These are phyloP conservation scores for Monosporascus cannonballus DNA, from an alignment of 2,329 filamentous ascomycete species.

Conservation along the genomic window DNA sequence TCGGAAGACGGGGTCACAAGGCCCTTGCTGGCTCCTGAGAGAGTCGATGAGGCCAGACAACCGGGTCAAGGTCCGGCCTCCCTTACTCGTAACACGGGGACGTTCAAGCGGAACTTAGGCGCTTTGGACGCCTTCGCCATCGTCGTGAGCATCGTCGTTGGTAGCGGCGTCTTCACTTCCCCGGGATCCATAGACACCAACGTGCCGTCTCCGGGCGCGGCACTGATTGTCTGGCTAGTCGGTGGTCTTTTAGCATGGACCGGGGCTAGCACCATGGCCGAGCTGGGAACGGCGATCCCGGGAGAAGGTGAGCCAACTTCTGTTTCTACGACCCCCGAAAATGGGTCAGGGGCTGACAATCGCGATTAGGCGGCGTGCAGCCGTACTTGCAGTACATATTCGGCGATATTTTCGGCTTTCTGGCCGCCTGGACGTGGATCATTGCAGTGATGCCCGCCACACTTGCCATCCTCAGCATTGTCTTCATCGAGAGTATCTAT, in stretches of 20 bases:
- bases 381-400: constrained; percentile 57
- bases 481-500: constrained; percentile 56
- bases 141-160: constrained; percentile 58
- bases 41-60: constrained; percentile 15
- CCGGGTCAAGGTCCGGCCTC: constrained; percentile 42
- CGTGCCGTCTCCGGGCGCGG: constrained; percentile 53
- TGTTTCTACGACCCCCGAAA: constrained; percentile 38
- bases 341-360: constrained; percentile 35
- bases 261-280: constrained; percentile 55
- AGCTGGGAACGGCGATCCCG: constrained; percentile 57
- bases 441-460: constrained; percentile 59
- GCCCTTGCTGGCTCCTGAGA: not conserved
- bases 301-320: constrained; percentile 41
- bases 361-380: constrained; percentile 47
- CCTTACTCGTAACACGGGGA: constrained; percentile 4
- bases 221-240: constrained; percentile 54
- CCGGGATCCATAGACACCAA: constrained; percentile 58
- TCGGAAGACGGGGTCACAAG: not conserved
- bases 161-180: constrained; percentile 59
- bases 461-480: constrained; percentile 57
- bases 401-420: constrained; percentile 55
- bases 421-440: constrained; percentile 61
- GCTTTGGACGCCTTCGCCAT: constrained; percentile 43
- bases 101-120: constrained; percentile 25
- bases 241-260: constrained; percentile 59